A percentile compares a stretch with the other conserved stretches of the same genome.
These are phyloP conservation scores for Fusarium tricinctum DNA, from an alignment of 2,329 filamentous ascomycete species.

Conservation along the genomic window DNA sequence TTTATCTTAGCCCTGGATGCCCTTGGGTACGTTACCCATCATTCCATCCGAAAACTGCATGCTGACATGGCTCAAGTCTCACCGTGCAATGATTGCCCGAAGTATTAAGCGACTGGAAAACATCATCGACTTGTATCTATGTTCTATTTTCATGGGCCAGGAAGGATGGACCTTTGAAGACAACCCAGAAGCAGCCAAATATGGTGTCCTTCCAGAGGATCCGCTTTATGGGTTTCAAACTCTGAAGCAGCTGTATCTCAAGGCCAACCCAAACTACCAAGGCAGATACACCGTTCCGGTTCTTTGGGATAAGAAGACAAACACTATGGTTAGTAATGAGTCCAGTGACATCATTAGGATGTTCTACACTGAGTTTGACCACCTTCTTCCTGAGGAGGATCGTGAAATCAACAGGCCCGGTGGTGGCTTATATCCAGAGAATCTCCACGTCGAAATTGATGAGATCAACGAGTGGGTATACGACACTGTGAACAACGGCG, in stretches of 20 bases:
- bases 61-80: conserved; percentile 63
- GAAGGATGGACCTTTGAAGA: conserved; percentile 68
- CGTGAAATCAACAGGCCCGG: conserved; percentile 65
- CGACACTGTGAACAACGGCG: conserved; percentile 63
- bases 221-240: conserved; percentile 75
- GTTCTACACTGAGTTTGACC: conserved; percentile 81
- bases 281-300: conserved; percentile 82
- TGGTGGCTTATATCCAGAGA: conserved; percentile 69
- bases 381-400: conserved; percentile 65
- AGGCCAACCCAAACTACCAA: conserved; percentile 74
- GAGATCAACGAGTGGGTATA: conserved; percentile 78
- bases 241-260: conserved; percentile 78
- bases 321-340: conserved; percentile 85
- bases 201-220: conserved; percentile 62
- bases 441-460: conserved; percentile 70
- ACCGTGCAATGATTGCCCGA: conserved; percentile 79
- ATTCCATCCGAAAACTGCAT: accelerated
- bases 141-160: conserved; percentile 74
- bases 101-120: conserved; percentile 80
- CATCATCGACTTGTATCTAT: conserved; percentile 75
- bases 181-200: conserved; percentile 58
- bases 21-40: conserved; percentile 67
- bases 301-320: conserved; percentile 76
- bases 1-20: conserved; percentile 73
- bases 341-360: conserved; percentile 87